Evolutionary conservation across 1,139 yeast genomes (phyloP), one percentile per base, ranked within the genome.

Genomic region (Kluyveromyces sp.): DNA sequence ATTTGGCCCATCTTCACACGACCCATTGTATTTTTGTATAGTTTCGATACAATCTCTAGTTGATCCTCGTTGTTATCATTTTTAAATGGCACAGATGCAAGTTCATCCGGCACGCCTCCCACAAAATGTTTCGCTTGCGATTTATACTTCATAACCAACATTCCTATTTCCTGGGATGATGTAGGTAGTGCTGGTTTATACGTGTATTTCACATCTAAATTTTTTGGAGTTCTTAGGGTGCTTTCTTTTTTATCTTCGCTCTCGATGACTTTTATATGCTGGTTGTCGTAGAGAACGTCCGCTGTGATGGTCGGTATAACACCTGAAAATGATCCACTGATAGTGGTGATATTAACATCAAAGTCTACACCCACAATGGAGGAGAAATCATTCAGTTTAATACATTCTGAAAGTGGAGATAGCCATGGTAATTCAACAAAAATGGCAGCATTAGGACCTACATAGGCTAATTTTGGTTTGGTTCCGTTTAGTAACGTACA

Each of bases 41-140:
- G 32, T 5, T 49, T 50, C 2, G 64, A 60, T 27, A 63, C 42
- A 2, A 53, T 45, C 7, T 52, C 54, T 33, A 63, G 47, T 42
- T 62, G 66, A 3, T 47, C 50, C 40, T 62, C 67, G 43, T 56
- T 60, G 2, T 55, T 43, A 7, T 49, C 53, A 38, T 56, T 59
- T 8, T 48, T 45, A 25, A 63, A 48, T 3, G 52, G 51, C 6
- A 33, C 43, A 15, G 58, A 55, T 39, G 64, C 59, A 26, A 54
- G 50, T 4, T 42, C 36, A 15, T 58, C 53, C 0, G 57, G 50
- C 25, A 63, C 45, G 25, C 48, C 48, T 4, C 46, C 39, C 21
- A 53, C 46, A 25, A 59, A 56, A 6, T 40, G 49, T 4, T 41
- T 37, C 31, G 52, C 43, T 8, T 43, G 49, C n/a, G 39, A 43